Evolutionary conservation across 2,329 filamentous ascomycete genomes (phyloP), one percentile per base, ranked within the genome.

Genomic region (Gaeumannomyces sp.): DNA sequence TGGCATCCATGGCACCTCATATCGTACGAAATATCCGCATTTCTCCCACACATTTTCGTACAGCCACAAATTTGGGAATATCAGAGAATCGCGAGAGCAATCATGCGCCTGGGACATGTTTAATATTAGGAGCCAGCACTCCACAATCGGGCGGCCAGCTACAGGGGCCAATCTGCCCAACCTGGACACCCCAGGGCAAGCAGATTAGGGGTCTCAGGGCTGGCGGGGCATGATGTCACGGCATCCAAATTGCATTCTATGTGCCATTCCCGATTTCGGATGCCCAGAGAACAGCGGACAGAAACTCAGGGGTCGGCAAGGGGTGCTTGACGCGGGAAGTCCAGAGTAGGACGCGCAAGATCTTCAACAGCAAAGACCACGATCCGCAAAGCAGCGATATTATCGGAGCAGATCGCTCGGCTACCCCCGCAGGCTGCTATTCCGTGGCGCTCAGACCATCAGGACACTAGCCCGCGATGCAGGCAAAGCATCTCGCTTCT

Each of bases 71-170:
- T 1, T 35, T 35, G 38, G 19, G 38, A 4, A 19, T 4, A 45
- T 45, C 38, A 45, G 16, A 45, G 38, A 50, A 50, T 50, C 16
- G 16, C 38, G 19, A 16, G 19, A 22, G 38, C 38, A 29, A 33
- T 38, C 45, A 33, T 53, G 58, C 35, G 27, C 38, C 64, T 58
- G 59, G 65, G 59, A 58, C 35, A 60, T 45, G 66, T 66, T 66
- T 66, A 64, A 64, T n/a, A 61, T 11, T 7, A 31, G 27, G 6
- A 28, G 58, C 29, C 58, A 11, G 29, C 27, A 14, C 57, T 31
- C 27, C 27, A 28, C 27, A 19, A 10, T 59, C 29, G 27, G 27
- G 27, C 58, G 58, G 58, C 16, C 58, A 19, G n/a, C 58, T 59
- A 2, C 16, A 31, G 58, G 19, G 29, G 27, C 58, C 29, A 59